phyloP scores from a whole-genome alignment of 805 yeast species.

The Metschnikowia vanudenii region DNA sequence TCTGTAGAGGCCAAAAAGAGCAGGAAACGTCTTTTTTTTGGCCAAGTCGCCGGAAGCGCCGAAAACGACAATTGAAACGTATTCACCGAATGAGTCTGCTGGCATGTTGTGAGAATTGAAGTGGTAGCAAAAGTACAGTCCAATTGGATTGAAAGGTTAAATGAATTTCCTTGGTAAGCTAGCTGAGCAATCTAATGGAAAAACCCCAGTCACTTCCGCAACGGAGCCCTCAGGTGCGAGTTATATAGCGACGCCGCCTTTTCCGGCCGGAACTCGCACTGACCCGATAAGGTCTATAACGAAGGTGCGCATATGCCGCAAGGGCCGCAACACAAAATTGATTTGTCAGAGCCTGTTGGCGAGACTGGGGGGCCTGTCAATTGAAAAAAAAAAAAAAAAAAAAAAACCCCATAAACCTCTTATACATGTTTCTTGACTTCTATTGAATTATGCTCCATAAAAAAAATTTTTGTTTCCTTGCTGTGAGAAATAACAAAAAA shows the following conservation, averaged over 20 bases:
- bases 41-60: conserved; percentile 97
- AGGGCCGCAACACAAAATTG: conserved; percentile 4
- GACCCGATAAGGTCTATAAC: conserved; percentile 8
- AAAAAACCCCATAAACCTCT: background rate
- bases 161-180: background rate
- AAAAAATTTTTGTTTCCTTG: too few relatives aligned
- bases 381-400: background rate
- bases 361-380: conserved; percentile 1
- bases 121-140: background rate
- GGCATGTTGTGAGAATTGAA: conserved; percentile 22
- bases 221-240: conserved; percentile 7
- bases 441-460: too few relatives aligned
- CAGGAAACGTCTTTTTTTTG: conserved; percentile 92
- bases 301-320: conserved; percentile 5
- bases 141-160: background rate
- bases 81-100: conserved; percentile 51
- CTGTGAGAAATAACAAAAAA: too few relatives aligned
- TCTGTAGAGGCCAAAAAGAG: conserved; percentile 62
- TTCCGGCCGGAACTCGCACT: conserved; percentile 12
- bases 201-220: conserved; percentile 1
- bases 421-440: too few relatives aligned
- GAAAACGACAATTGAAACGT: conserved; percentile 75
- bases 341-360: conserved; percentile 11
- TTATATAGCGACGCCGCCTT: conserved; percentile 8
- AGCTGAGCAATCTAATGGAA: conserved; percentile 9